phyloP scores from a whole-genome alignment of 441 rosid species.

The Biscutella laevigata region DNA sequence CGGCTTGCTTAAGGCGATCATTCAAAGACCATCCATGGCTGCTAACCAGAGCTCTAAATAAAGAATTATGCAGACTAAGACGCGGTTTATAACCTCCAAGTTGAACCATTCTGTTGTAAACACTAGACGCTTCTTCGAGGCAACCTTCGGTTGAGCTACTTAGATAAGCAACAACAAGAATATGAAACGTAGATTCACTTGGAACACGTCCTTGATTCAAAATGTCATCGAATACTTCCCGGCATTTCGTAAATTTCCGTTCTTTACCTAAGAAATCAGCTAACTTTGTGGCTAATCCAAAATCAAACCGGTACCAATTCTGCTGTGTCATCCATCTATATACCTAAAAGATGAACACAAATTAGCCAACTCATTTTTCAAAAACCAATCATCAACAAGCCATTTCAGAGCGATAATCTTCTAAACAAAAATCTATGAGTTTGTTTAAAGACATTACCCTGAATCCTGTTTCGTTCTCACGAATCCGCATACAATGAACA shows the following conservation, averaged over 20 bases:
- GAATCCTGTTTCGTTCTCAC: conserved; percentile 72
- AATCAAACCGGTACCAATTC: conserved; percentile 76
- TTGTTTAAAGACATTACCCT: conserved; percentile 55
- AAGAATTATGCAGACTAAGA: conserved; percentile 63
- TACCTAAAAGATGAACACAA: conserved; percentile 41
- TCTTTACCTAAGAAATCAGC: conserved; percentile 86
- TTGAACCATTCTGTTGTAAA: conserved; percentile 85
- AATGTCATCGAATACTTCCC: conserved; percentile 71
- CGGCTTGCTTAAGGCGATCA: conserved; percentile 70
- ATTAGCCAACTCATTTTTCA: not conserved
- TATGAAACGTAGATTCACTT: conserved; percentile 77
- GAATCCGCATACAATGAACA: conserved; percentile 65
- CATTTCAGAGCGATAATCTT: not conserved
- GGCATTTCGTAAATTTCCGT: conserved; percentile 61
- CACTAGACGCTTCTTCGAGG: conserved; percentile 67
- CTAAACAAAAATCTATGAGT: not conserved
- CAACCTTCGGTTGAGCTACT: conserved; percentile 58
- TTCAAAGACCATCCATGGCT: conserved; percentile 44
- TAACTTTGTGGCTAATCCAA: conserved; percentile 72
- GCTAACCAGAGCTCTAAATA: conserved; percentile 64
- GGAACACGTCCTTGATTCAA: conserved; percentile 84
- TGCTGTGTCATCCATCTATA: conserved; percentile 92
- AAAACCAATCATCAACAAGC: not conserved
- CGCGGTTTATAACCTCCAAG: conserved; percentile 74
- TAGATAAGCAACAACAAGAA: conserved; percentile 71